A percentile compares a stretch with the other conserved stretches of the same genome.
Evolutionary conservation across 2,329 filamentous ascomycete species (phyloP).

Genomic region (Trichoderma sp.): DNA sequence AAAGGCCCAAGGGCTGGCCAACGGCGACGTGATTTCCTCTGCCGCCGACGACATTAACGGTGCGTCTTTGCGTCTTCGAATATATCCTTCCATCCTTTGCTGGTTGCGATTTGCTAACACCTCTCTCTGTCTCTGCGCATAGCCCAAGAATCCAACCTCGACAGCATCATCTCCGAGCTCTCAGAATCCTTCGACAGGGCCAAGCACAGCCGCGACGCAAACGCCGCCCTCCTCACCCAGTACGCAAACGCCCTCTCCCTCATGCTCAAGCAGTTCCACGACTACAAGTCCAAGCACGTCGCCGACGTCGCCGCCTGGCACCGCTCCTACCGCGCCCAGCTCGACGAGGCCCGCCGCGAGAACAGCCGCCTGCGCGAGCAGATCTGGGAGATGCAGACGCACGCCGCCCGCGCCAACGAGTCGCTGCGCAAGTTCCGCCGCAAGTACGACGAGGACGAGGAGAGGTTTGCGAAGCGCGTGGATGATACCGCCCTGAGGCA

Average conservation of each 20-base stretch:
- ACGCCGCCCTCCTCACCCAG: slow-evolving; percentile 55
- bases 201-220: slow-evolving; percentile 59
- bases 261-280: slow-evolving; percentile 63
- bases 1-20: slow-evolving; percentile 49
- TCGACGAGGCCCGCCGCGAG: slow-evolving; percentile 63
- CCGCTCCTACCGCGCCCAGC: slow-evolving; percentile 62
- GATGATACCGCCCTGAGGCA: slow-evolving; percentile 53
- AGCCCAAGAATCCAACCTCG: slow-evolving; percentile 61
- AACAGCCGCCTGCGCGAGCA: slow-evolving; percentile 62
- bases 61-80: slow-evolving; percentile 32
- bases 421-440: slow-evolving; percentile 56
- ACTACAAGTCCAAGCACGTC: slow-evolving; percentile 63
- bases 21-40: slow-evolving; percentile 57
- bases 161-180: slow-evolving; percentile 59
- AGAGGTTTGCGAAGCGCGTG: slow-evolving; percentile 52
- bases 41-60: slow-evolving; percentile 58
- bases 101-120: background rate
- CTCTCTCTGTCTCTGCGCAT: background rate
- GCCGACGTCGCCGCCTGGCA: slow-evolving; percentile 63
- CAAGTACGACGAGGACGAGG: slow-evolving; percentile 55
- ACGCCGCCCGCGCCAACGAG: slow-evolving; percentile 58
- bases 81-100: background rate
- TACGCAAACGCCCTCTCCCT: slow-evolving; percentile 57
- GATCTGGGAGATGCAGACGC: slow-evolving; percentile 65
- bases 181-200: slow-evolving; percentile 62